These are phyloP conservation scores for Xylariales sp. DNA, from an alignment of 2,329 filamentous ascomycete genomes.

Conservation along the genomic window DNA sequence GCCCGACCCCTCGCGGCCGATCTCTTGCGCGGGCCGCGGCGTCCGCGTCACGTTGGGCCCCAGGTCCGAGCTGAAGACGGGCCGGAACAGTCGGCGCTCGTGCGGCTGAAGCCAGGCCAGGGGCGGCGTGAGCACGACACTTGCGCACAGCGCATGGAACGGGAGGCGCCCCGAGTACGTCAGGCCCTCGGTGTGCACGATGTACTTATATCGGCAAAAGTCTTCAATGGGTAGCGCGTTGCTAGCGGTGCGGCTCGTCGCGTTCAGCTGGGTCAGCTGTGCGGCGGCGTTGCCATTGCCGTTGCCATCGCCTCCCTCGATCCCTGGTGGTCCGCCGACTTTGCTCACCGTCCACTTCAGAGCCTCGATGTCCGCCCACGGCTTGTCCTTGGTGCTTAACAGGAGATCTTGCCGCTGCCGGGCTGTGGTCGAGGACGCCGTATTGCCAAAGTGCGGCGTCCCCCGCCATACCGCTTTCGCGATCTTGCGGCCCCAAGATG, in stretches of 20 bases:
- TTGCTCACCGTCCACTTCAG: conserved; percentile 33
- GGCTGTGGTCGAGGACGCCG: conserved; percentile 33
- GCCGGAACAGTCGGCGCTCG: conserved; percentile 41
- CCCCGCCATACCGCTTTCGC: conserved; percentile 46
- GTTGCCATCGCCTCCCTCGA: no score
- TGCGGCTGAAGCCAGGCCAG: conserved; percentile 45
- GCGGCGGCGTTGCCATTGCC: conserved; percentile 25
- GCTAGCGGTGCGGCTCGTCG: no score
- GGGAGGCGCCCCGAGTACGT: conserved; percentile 48
- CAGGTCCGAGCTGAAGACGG: conserved; percentile 34
- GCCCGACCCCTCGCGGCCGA: conserved; percentile 1
- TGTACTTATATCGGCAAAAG: conserved; percentile 47
- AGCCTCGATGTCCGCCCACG: conserved; percentile 45
- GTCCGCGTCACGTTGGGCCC: conserved; percentile 6
- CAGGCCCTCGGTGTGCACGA: conserved; percentile 50
- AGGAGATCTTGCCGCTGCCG: conserved; percentile 37
- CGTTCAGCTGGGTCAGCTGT: no score
- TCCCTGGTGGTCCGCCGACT: no score
- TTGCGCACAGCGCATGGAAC: conserved; percentile 45
- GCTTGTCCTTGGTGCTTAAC: conserved; percentile 22
- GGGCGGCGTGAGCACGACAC: conserved; percentile 43
- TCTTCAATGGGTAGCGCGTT: conserved; percentile 45
- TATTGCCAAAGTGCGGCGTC: conserved; percentile 47
- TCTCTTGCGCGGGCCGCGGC: background rate
- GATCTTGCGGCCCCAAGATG: conserved; percentile 28